Conservation (phyloP, 2,329 filamentous ascomycete species). For the Diaporthe ilicicola region DNA sequence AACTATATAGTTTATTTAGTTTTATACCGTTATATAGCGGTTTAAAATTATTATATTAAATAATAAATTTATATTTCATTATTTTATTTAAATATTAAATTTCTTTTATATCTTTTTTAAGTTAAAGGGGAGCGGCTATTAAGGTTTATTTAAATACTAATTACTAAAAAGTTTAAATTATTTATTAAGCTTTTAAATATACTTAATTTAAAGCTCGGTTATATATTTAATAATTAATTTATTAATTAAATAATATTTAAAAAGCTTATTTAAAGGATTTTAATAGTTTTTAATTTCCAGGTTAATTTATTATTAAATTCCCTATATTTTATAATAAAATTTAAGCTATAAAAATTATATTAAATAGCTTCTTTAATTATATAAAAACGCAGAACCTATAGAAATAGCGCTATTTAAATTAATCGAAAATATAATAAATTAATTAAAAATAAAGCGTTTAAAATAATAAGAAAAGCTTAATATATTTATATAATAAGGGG, state of each 20-base stretch:
- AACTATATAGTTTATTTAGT: not conserved
- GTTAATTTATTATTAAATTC: not conserved
- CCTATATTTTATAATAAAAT: not conserved
- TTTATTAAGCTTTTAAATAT: not conserved
- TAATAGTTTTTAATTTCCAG: not conserved
- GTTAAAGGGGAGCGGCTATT: too few species aligned
- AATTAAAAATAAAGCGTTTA: too few species aligned
- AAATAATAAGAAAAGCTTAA: too few species aligned
- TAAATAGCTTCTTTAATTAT: too few species aligned
- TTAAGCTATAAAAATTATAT: not conserved
- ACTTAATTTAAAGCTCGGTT: not conserved
- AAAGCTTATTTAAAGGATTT: not conserved
- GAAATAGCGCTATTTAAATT: not conserved
- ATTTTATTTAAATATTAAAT: too few species aligned
- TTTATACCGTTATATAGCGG: not conserved
- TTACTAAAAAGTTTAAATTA: not conserved
- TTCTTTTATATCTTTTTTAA: too few species aligned
- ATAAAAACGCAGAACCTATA: not conserved
- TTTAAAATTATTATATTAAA: not conserved
- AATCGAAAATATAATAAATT: too few species aligned
- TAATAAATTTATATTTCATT: not conserved
- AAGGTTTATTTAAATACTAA: too few species aligned
- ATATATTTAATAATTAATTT: too few species aligned
- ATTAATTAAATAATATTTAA: not conserved
- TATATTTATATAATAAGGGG: too few species aligned